phyloP scores from a whole-genome alignment of 179 eudicot genomes.

The Beta macrorhiza region DNA sequence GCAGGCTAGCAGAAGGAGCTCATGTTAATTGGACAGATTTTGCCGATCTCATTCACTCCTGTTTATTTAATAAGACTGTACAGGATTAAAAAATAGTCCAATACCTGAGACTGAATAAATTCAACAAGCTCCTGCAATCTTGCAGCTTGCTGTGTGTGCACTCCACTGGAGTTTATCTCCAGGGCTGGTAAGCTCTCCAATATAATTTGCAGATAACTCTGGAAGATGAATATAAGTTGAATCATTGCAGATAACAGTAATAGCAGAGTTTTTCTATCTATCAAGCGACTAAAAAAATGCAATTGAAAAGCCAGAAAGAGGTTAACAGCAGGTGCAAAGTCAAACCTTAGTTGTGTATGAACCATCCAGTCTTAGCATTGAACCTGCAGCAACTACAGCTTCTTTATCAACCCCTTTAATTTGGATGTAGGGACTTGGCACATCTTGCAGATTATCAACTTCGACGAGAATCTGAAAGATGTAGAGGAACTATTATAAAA shows the following conservation, averaged over 20 bases:
- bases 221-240: constrained; percentile 28
- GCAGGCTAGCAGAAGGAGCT: neutral
- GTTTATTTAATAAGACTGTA: neutral
- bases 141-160: constrained; percentile 83
- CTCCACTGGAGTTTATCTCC: constrained; percentile 72
- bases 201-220: constrained; percentile 88
- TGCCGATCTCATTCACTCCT: neutral
- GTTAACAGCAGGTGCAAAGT: neutral
- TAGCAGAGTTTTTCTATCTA: neutral
- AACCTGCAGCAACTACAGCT: constrained; percentile 83
- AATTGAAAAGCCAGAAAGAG: neutral
- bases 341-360: constrained; percentile 90
- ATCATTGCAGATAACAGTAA: neutral
- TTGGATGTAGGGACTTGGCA: constrained; percentile 79
- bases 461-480: constrained; percentile 73
- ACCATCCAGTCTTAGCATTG: constrained; percentile 72
- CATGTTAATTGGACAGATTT: neutral
- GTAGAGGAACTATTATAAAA: neutral
- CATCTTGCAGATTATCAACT: constrained; percentile 89
- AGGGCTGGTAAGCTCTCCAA: constrained; percentile 71
- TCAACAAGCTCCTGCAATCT: constrained; percentile 89
- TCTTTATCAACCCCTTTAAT: constrained; percentile 88
- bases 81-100: neutral
- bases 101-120: constrained; percentile 85
- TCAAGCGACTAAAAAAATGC: neutral